phyloP scores from a whole-genome alignment of 2,329 filamentous ascomycete species.

The Pezicula carpinea region DNA sequence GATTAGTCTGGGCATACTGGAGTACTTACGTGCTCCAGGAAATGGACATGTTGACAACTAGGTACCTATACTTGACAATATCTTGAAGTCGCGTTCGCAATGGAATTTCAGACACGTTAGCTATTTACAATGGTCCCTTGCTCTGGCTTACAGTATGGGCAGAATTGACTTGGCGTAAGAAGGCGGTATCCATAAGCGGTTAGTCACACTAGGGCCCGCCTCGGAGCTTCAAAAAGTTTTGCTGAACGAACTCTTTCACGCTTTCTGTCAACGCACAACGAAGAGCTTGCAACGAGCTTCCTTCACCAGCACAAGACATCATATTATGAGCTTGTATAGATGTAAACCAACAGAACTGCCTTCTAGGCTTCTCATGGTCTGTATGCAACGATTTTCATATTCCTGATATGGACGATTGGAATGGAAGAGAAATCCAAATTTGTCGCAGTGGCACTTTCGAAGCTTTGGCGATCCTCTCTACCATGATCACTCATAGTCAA shows the following conservation, averaged over 20 bases:
- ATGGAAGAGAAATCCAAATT: neutral
- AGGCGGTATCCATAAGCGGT: neutral
- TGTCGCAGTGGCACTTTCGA: constrained; percentile 71
- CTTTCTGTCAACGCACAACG: no score
- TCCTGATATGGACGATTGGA: neutral
- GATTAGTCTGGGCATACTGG: constrained; percentile 25
- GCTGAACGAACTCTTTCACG: neutral
- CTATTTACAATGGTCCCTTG: neutral
- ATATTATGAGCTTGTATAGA: neutral
- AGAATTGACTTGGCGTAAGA: neutral
- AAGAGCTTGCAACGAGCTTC: no score
- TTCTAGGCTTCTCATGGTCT: neutral
- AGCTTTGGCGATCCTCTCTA: constrained; percentile 70
- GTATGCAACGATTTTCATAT: neutral
- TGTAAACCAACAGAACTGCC: neutral
- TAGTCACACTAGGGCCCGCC: neutral
- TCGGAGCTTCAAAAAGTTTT: constrained; percentile 1
- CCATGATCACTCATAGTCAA: constrained; percentile 80
- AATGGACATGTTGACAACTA: constrained; percentile 32
- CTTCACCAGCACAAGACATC: neutral
- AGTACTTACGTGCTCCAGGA: constrained; percentile 46
- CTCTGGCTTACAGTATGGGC: neutral
- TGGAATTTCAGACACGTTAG: neutral
- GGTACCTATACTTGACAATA: neutral
- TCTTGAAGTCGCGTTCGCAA: neutral